Base-by-base conservation (phyloP, 1,139 yeast species). In the Hyphopichia buzzinii region DNA sequence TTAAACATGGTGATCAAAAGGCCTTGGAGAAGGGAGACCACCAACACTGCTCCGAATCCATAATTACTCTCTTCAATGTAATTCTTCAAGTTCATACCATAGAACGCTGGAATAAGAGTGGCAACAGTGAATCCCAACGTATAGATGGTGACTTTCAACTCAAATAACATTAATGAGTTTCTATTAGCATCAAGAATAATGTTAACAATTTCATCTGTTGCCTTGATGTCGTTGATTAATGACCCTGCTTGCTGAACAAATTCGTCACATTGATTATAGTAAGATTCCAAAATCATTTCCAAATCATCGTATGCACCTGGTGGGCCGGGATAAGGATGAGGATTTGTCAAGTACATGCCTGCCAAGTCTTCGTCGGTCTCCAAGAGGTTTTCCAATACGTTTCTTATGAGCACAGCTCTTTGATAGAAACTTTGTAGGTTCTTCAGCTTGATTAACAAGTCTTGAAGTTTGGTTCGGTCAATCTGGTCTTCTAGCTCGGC, bases 151-250 rank as follows among this genome's bases (percentile, higher is more conserved):
- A 90, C 79, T 50, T 86, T 82, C 46, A 92, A 64, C 49, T 92
- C 96, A 49, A 86, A 79, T 38, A 92, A 70, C 96, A 92, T 90
- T 42, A 92, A 71, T 5, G 95, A 83, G 60, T 94, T 94, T 62
- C 99, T 80, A 55, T 90, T 92, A 1, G 98, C 89, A 59, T 94
- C 99, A 37, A 94, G 64, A 39, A 94, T 88, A 50, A 94, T 92
- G 57, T 94, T 94, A 41, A 89, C 94, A 51, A 94, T 89, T 55
- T 94, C 99, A 55, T 94, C 98, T 0, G 99, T 92, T 12, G 95
- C 88, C 44, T 83, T 79, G 48, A 94, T 92, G 59, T 92, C 95
- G 45, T 81, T 77, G 25, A 87, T 79, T 38, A 89, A 66, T 24
- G 90, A 83, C 33, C 88, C 96, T 0, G 95, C 84, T 39, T 88